Percentiles rank a stretch among this genome's conserved stretches.
Evolutionary conservation across 208 protist genomes (phyloP).

Genomic region (Acanthamoeba sp.): DNA sequence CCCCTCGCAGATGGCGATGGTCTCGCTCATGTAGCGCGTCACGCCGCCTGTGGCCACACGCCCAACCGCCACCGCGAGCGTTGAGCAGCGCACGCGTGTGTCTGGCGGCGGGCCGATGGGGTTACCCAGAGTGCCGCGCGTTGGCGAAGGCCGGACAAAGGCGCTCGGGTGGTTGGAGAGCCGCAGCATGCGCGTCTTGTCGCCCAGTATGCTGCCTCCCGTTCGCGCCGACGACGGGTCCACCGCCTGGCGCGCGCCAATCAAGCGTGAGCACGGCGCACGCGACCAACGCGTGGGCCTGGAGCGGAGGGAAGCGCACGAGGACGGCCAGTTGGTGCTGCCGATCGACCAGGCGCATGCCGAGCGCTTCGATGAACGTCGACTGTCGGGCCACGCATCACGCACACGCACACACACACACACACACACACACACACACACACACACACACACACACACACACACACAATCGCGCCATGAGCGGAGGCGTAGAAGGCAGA

Average conservation of each 20-base stretch:
- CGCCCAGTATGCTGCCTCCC: slow-evolving; percentile 95
- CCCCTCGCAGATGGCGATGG: slow-evolving; percentile 93
- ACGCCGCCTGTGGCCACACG: slow-evolving; percentile 88
- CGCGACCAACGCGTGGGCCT: background rate
- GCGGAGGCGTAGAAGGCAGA: background rate
- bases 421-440: too few relatives aligned
- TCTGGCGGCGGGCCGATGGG: background rate
- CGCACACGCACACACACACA: background rate
- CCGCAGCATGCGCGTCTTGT: slow-evolving; percentile 96
- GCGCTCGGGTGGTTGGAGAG: slow-evolving; percentile 91
- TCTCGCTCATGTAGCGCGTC: slow-evolving; percentile 93
- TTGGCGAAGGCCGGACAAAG: slow-evolving; percentile 95
- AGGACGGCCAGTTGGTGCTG: slow-evolving; percentile 53
- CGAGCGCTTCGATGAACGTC: slow-evolving; percentile 94
- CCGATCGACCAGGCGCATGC: slow-evolving; percentile 47
- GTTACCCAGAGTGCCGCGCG: slow-evolving; percentile 92
- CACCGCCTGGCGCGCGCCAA: slow-evolving; percentile 86
- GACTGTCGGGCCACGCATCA: slow-evolving; percentile 85
- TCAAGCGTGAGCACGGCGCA: background rate
- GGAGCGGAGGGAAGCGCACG: background rate
- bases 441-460: too few relatives aligned
- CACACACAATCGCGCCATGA: background rate
- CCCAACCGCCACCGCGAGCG: background rate
- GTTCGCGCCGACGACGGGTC: slow-evolving; percentile 94
- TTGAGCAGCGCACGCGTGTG: background rate